Conservation (phyloP, 2,329 filamentous ascomycete genomes). For the Exophiala mesophila region DNA sequence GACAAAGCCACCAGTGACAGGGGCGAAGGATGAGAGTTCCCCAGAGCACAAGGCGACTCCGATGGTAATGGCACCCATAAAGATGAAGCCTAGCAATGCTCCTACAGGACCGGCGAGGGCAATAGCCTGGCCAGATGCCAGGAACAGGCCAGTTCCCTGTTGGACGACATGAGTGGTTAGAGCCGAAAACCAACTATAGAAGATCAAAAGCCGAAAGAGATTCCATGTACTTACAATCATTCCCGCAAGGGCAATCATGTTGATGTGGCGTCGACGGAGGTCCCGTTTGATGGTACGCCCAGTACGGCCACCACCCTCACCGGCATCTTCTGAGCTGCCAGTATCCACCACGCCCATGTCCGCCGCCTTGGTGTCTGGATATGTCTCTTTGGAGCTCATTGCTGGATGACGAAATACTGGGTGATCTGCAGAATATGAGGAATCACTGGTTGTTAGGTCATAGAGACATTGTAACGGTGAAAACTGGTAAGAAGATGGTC, state of each 20-base stretch:
- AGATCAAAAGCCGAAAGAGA: too few species aligned
- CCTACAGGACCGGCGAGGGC: slow-evolving; percentile 60
- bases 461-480: too few species aligned
- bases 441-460: too few species aligned
- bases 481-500: too few species aligned
- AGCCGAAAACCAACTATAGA: neutral
- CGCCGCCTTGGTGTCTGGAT: neutral
- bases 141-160: slow-evolving; percentile 71
- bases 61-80: slow-evolving; percentile 38
- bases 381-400: neutral
- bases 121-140: slow-evolving; percentile 69
- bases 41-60: slow-evolving; percentile 36
- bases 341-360: neutral
- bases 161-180: neutral
- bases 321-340: neutral
- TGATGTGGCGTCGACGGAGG: slow-evolving; percentile 32
- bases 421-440: too few species aligned
- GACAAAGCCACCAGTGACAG: slow-evolving; percentile 25
- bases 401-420: too few species aligned
- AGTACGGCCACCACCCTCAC: neutral
- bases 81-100: slow-evolving; percentile 30
- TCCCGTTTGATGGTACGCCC: slow-evolving; percentile 21
- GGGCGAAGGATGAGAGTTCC: slow-evolving; percentile 45
- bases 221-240: slow-evolving; percentile 27
- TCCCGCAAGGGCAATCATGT: slow-evolving; percentile 38